phyloP scores from a whole-genome alignment of 148 eudicot genomes.

The Vaccinium myrtillus region DNA sequence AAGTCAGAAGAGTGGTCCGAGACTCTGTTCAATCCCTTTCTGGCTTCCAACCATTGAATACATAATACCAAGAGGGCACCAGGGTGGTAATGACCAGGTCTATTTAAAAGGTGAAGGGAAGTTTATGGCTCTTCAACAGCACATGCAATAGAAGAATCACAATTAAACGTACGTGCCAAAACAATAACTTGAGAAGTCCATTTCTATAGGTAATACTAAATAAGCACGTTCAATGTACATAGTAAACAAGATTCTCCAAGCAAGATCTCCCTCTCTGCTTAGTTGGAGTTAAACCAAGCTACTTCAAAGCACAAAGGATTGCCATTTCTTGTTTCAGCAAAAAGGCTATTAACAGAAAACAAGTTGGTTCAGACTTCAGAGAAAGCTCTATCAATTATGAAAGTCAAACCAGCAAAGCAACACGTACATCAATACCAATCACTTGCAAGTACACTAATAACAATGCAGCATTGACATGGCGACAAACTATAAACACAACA shows the following conservation, averaged over 20 bases:
- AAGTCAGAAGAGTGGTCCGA: not conserved
- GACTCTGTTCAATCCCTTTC: not conserved
- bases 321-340: not conserved
- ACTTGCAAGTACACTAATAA: not conserved
- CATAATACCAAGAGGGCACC: not conserved
- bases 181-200: not conserved
- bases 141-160: not conserved
- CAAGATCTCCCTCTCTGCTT: not conserved
- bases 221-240: not conserved
- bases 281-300: not conserved
- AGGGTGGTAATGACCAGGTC: not conserved
- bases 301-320: not conserved
- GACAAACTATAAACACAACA: slow-evolving; percentile 15
- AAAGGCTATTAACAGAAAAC: not conserved
- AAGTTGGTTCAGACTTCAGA: not conserved
- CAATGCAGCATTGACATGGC: not conserved
- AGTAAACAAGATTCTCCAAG: not conserved
- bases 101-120: not conserved
- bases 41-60: not conserved
- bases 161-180: not conserved
- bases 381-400: not conserved
- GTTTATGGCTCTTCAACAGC: not conserved
- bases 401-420: not conserved
- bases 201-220: not conserved
- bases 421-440: not conserved